Percentiles rank a stretch among this genome's conserved stretches.
phyloP scores from a whole-genome alignment of 108 stramenopile species.

The Licmophora abbreviata region DNA sequence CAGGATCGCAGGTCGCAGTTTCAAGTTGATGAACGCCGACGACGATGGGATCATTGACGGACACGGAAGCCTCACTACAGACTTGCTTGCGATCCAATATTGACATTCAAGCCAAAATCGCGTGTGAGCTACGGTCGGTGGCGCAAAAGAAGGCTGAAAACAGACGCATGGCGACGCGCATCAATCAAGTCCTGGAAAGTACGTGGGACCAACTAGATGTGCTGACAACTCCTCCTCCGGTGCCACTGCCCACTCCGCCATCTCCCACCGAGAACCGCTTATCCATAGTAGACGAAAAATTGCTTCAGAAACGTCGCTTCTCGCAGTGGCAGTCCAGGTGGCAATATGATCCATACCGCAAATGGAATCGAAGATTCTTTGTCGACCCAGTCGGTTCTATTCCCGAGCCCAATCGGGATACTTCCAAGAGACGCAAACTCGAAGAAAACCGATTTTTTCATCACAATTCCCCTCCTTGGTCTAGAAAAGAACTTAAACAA shows the following conservation, averaged over 20 bases:
- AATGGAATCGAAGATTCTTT: conserved; percentile 44
- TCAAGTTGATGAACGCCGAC: too few relatives aligned
- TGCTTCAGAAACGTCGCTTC: not conserved
- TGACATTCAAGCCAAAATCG: conserved; percentile 10
- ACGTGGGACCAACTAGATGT: not conserved
- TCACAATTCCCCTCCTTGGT: conserved; percentile 10
- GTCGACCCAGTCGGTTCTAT: conserved; percentile 36
- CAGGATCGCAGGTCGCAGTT: too few relatives aligned
- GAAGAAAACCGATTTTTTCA: conserved; percentile 6
- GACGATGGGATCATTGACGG: not conserved
- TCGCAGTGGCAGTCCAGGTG: not conserved
- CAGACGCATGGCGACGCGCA: conserved; percentile 6
- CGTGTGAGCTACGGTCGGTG: conserved; percentile 3
- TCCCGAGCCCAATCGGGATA: conserved; percentile 21
- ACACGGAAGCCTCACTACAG: conserved; percentile 6
- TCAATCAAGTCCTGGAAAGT: not conserved
- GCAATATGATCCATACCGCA: conserved; percentile 24
- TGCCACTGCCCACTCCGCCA: not conserved
- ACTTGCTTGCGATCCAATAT: conserved; percentile 16
- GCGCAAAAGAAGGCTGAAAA: conserved; percentile 7
- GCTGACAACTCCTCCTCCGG: not conserved
- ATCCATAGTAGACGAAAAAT: not conserved
- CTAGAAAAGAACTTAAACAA: conserved; percentile 9
- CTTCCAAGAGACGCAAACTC: conserved; percentile 6
- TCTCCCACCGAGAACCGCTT: not conserved